Base-by-base conservation (phyloP, 306 rosid species). In the Calophaca sinica region DNA sequence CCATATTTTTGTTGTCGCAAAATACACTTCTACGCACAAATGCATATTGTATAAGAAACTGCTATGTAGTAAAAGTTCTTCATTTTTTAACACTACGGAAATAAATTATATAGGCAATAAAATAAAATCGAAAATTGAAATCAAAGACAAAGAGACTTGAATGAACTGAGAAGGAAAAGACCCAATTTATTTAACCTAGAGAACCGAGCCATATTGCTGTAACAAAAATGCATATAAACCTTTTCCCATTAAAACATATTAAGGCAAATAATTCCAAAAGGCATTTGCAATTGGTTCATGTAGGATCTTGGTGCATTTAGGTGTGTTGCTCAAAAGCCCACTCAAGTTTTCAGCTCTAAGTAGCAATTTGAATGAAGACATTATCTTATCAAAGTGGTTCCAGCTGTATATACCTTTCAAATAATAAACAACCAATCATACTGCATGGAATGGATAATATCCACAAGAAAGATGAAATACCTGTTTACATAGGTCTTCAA, bases 401-500 rank as follows among this genome's bases (percentile, higher is more conserved):
- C 42, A 67, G 63, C 48, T 31, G 60, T 38, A 55, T 55, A 26
- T 33, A 15, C 32, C 49, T 15, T 15, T 39, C 50, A 63, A 39
- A 42, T 67, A 26, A 32, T 54, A 74, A 50, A 62, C 59, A 77
- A 55, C 68, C 38, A 59, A 41, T 26, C 63, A 14, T 39, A 52
- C 51, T 50, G 64, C 33, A 33, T 6, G 9, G 29, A 42, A 33
- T 6, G 9, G 29, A 42, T 11, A 63, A 31, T 58, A 67, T n/a
- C 35, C 49, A 52, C 50, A 62, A 26, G 31, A 73, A 80, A 65
- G 68, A 61, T 9, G 29, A 85, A 36, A 68, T 84, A 94, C 97
- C 97, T 94, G 99, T 73, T 88, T 84, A 79, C 99, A 94, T 14
- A 94, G 87, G 81, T 94, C 97, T 91, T 94, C 99, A 49, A 92